These are phyloP conservation scores for Rehmannia glutinosa DNA, from an alignment of 257 asterid genomes.

Conservation along the genomic window DNA sequence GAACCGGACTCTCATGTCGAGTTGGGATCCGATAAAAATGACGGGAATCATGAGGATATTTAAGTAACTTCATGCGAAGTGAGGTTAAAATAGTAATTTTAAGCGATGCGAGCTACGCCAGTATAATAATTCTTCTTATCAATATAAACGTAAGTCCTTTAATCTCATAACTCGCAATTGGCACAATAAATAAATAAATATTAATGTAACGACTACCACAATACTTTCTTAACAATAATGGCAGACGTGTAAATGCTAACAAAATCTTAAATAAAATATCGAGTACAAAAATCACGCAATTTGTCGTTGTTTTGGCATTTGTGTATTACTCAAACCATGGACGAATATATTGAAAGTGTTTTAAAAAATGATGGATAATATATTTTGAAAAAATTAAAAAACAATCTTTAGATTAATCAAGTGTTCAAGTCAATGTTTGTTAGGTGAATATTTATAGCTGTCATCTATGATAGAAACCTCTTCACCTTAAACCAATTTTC, in stretches of 20 bases:
- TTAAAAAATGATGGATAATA: background rate
- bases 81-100: no score
- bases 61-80: no score
- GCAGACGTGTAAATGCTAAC: no score
- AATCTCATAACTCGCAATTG: no score
- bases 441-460: constrained; percentile 24
- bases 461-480: background rate
- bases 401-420: background rate
- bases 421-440: constrained; percentile 21
- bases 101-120: no score
- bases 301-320: background rate
- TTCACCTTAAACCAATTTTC: background rate
- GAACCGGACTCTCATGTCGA: no score
- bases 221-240: background rate
- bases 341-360: background rate
- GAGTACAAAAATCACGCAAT: background rate
- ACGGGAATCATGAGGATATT: no score
- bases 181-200: background rate
- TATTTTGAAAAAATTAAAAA: constrained; percentile 1
- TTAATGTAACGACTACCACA: no score
- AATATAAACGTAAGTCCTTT: no score
- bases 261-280: background rate
- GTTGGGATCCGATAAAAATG: no score
- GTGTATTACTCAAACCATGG: background rate
- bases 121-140: no score